Evolutionary conservation across 2,329 filamentous ascomycete genomes (phyloP), one percentile per base, ranked within the genome.

Genomic region (Thielaviopsis ethacetica): DNA sequence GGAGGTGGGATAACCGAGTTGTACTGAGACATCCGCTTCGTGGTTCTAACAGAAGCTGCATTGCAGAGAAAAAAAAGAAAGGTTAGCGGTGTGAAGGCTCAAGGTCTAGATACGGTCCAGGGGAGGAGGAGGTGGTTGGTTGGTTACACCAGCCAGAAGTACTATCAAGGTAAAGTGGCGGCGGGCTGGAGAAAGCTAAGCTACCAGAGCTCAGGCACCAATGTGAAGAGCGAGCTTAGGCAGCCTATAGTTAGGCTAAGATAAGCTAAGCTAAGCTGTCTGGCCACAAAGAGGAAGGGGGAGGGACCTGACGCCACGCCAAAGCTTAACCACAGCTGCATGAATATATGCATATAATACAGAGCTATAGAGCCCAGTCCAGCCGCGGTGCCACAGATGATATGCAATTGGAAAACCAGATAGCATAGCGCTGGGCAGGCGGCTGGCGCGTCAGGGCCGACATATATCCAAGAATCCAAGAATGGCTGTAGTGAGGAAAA

Each of bases 1-100:
- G 93, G 93, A 1, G 83, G 84, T 15, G 93, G 93, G 58, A 98
- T 97, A 57, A 98, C 93, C 1, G 93, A 96, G 70, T 97, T 97
- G 72, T 98, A 98, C 69, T 95, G 95, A 71, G 91, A 97, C 64
- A 97, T 75, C 65, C 93, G 83, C 72, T 84, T 93, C 44, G 91
- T 84, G 5, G 91, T 95, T 65, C 91, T 84, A 63, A 82, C 73
- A 53, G 79, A 82, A 61, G 78, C 79, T 80, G 57, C 7, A 24
- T 13, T 38, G 41, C 6, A 63, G 55, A 64, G 65, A n/a, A n/a
- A n/a, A n/a, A n/a, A n/a, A n/a, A n/a, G n/a, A n/a, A n/a, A n/a
- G n/a, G n/a, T 12, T 41, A 41, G 10, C 9, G 3, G 10, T 5
- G 9, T 3, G 5, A 12, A 6, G 10, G 34, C 3, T 41, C 10